Base-by-base conservation (phyloP, 495 filamentous ascomycete genomes). In the Chaetomidium leptoderma region DNA sequence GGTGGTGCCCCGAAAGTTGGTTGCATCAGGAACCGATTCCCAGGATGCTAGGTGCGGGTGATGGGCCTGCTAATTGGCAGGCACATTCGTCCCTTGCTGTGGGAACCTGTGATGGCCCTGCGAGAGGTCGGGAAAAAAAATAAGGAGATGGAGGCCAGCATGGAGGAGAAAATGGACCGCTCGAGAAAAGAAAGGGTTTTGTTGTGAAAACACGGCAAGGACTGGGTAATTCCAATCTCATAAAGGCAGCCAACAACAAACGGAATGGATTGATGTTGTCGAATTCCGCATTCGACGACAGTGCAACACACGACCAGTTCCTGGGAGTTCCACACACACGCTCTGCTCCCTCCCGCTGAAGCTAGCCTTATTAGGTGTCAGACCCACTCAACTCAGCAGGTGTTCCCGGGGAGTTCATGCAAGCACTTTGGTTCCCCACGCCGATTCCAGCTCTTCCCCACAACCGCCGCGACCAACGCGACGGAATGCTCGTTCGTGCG, bases 1-100 rank as follows among this genome's bases (percentile, higher is more conserved):
- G 52, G 49, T n/a, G 50, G 1, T 19, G 19, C 21, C 50, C 42
- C 37, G 32, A 19, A 48, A n/a, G 17, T 29, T 33, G 56, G 39
- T 47, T 57, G 57, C 50, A 57, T 54, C 49, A 39, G 59, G 53
- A 57, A 48, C 60, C 50, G 55, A 48, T 47, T 61, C 53, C 65
- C 65, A 66, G 36, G 26, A 43, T 57, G 44, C 55, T 64, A 63
- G 67, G 58, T 56, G 43, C 44, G 35, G 46, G 63, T 67, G 65
- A 69, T 45, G 37, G 55, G 30, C 17, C 21, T 37, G 13, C 26
- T 61, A 55, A 70, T 70, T 70, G 65, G 67, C 35, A 40, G 24
- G 36, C 46, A 32, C 17, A 33, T 24, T 4, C 11, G 13, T 6
- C 13, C 17, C 47, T 39, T 59, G 52, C 44, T 3, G 44, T 33